Evolutionary conservation across 2,329 filamentous ascomycete genomes (phyloP), one percentile per base, ranked within the genome.

Genomic region (Plectosphaerella sp.): DNA sequence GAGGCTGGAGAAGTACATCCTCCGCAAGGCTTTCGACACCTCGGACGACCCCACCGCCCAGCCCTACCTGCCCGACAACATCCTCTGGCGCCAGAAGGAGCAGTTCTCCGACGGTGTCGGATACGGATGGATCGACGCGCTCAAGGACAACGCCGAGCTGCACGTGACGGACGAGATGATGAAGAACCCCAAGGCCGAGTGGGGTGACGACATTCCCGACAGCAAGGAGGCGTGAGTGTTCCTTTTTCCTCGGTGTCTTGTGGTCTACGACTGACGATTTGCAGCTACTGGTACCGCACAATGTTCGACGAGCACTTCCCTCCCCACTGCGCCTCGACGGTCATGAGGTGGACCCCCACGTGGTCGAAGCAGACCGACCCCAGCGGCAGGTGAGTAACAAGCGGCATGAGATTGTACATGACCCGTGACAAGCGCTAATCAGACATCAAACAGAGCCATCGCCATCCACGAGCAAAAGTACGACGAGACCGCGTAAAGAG

Each of bases 251-350:
- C 4, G n/a, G 2, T 5, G 10, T 12, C 28, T 51, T 18, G 52
- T 9, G 22, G 28, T 42, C n/a, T 14, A 22, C 5, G 22, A 52
- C 65, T 72, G 50, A 71, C 58, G 7, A 46, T 45, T 15, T 35
- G 47, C 60, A 88, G 85, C 46, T 95, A 96, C 80, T 99, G 94
- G 94, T 99, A 99, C 77, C 87, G 94, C 64, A 81, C 77, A 69
- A 97, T 99, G 93, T 99, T 97, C 69, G 94, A 99, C 71, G 93
- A 99, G 80, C 93, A 95, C 73, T 99, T 97, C 83, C 94, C 94
- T 46, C 82, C 86, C 52, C 87, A 87, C 66, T 97, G 93, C 68
- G 95, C 94, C 9, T 86, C 83, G 54, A 99, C 94, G 8, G 94
- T 99, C 50, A 88, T 90, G 89, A 82, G 94, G 66, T 99, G 94